phyloP scores from a whole-genome alignment of 164 flowering plant species.

The Platanus orientalis region DNA sequence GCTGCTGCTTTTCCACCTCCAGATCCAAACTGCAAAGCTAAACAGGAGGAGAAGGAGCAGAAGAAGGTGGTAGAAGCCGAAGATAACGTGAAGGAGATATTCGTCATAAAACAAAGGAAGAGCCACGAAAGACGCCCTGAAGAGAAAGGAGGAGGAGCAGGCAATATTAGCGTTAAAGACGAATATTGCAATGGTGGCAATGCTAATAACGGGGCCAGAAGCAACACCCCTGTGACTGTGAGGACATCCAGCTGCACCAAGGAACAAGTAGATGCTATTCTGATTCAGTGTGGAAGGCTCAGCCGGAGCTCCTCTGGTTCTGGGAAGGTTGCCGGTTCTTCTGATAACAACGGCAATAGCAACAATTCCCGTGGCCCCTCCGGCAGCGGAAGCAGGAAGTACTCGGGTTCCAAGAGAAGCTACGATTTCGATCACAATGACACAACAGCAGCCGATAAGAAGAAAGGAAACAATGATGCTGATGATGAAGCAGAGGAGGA shows the following conservation, averaged over 20 bases:
- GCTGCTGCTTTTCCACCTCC: conserved; percentile 4
- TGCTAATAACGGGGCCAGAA: conserved; percentile 4
- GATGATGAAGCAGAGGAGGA: conserved; percentile 18
- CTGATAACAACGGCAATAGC: neutral
- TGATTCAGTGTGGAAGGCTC: conserved; percentile 89
- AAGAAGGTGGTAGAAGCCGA: conserved; percentile 12
- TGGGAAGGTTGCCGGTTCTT: conserved; percentile 30
- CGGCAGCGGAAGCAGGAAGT: conserved; percentile 31
- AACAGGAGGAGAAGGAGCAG: neutral
- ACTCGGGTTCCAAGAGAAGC: conserved; percentile 83
- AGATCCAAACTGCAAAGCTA: conserved; percentile 9
- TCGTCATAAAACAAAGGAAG: conserved; percentile 51
- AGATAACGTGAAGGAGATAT: conserved; percentile 44
- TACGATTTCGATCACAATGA: conserved; percentile 57
- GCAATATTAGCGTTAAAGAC: neutral
- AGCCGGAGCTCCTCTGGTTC: conserved; percentile 93
- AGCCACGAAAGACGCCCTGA: conserved; percentile 39
- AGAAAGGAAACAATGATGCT: neutral
- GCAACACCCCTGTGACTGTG: conserved; percentile 24
- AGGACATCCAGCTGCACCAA: conserved; percentile 88
- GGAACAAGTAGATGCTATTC: conserved; percentile 88
- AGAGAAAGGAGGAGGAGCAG: conserved; percentile 7
- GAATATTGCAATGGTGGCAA: too few species aligned
- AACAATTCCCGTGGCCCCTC: neutral
- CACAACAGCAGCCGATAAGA: neutral